Base-by-base conservation (phyloP, 2,329 filamentous ascomycete species). In the Cytospora piceicola region DNA sequence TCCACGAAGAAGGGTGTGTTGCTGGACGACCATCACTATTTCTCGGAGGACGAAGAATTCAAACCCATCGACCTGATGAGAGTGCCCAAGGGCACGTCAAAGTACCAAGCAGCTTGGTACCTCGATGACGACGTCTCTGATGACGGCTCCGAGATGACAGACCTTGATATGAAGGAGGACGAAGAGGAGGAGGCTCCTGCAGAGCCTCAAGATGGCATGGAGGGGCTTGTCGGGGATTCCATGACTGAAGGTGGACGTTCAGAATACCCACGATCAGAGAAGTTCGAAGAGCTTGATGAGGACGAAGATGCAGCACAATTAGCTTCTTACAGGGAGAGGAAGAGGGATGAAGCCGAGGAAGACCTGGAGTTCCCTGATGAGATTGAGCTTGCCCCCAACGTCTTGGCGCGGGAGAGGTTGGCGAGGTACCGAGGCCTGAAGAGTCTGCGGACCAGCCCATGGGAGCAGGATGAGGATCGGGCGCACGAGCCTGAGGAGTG, bases 331-430 rank as follows among this genome's bases (percentile, higher is more conserved):
- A 88, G 95, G 49, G 84, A 87, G 60, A 88, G 88, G 69, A 92
- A 93, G 73, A 88, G 88, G 60, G 88, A 88, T 29, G 94, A 97
- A 71, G 92, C 88, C 4, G 87, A 94, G 58, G 94, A 98, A 17
- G 95, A 99, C 76, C 86, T 91, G 63, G 94, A 98, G 76, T 99
- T 98, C 77, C 95, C 95, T 0, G 95, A 99, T 70, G 95, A 99
- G 77, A 95, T 99, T 65, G 96, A 99, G 77, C 82, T 99, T 61
- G 92, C 92, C 70, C 95, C 96, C 0, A 86, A 94, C 61, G 92
- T 96, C 4, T 83, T 92, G 54, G 95, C 95, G 0, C 83, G 92
- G 60, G 95, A 99, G 78, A 86, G 95, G 54, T 81, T 99, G 62
- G 87, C 90, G 11, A 87, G 92, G 67, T 99, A 97, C 78, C 85